These are phyloP conservation scores for Perkinsus marinus DNA, from an alignment of 169 alveolate species.

Conservation along the genomic window DNA sequence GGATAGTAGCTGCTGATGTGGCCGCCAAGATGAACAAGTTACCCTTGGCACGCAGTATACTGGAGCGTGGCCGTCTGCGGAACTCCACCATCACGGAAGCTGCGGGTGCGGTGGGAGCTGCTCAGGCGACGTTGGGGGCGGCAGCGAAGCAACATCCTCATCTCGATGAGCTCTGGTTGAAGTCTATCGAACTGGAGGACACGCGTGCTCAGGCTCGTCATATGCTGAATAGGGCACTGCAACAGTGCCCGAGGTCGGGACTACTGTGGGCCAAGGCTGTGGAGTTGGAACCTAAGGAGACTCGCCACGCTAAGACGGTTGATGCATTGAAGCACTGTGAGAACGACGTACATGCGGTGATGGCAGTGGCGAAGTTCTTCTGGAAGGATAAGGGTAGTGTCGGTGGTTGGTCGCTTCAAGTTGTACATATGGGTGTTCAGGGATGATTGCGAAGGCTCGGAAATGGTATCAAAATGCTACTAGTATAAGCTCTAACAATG, in stretches of 20 bases:
- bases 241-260: conserved; percentile 42
- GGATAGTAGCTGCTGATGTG: neutral
- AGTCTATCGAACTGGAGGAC: neutral
- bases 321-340: conserved; percentile 71
- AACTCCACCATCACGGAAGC: neutral
- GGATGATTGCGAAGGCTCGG: conserved; percentile 65
- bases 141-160: neutral
- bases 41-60: neutral
- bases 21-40: neutral
- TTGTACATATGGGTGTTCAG: neutral
- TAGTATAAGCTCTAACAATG: conserved; percentile 50
- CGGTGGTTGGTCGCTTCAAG: neutral
- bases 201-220: neutral
- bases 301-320: conserved; percentile 57
- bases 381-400: conserved; percentile 54
- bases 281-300: conserved; percentile 55
- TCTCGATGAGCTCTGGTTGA: neutral
- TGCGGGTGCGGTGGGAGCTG: neutral
- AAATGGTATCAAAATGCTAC: conserved; percentile 75
- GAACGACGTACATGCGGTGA: conserved; percentile 61
- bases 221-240: neutral
- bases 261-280: conserved; percentile 71
- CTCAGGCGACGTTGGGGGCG: neutral
- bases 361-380: conserved; percentile 70
- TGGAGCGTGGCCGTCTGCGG: neutral